Percentiles rank a stretch among this genome's conserved stretches.
Conservation (phyloP, 768 basidiomycete genomes). For the Pleurotus tuber-regium region DNA sequence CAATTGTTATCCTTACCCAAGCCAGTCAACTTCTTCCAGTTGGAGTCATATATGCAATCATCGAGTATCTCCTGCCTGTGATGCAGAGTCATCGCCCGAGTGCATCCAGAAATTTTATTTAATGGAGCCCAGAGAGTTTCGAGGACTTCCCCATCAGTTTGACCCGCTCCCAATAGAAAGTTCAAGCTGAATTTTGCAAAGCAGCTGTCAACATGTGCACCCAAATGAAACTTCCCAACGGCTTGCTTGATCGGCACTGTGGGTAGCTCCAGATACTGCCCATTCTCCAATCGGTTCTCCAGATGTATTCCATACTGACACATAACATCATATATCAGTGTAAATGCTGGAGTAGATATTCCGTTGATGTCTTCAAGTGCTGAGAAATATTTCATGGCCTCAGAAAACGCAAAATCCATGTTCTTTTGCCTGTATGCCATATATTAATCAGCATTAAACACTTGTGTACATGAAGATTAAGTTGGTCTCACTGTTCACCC, state of each 20-base stretch:
- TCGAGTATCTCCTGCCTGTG: conserved; percentile 30
- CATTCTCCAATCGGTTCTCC: conserved; percentile 11
- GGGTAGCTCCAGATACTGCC: conserved; percentile 6
- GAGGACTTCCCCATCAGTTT: conserved; percentile 31
- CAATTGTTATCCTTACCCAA: conserved; percentile 18
- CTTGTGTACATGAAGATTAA: not conserved
- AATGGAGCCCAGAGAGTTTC: conserved; percentile 30
- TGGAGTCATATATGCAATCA: conserved; percentile 31
- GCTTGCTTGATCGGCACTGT: not conserved
- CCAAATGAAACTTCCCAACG: conserved; percentile 19
- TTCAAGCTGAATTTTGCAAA: conserved; percentile 24
- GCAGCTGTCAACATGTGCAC: conserved; percentile 16
- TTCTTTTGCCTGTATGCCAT: conserved; percentile 26
- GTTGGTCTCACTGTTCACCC: conserved; percentile 21
- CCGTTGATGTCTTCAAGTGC: not conserved
- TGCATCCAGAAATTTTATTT: conserved; percentile 23
- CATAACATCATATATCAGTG: conserved; percentile 27
- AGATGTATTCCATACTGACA: conserved; percentile 25
- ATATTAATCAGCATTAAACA: not conserved
- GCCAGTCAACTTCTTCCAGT: conserved; percentile 28
- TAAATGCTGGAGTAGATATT: not conserved
- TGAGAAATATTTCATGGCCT: conserved; percentile 14
- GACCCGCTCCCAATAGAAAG: conserved; percentile 18
- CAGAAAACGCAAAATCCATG: conserved; percentile 23
- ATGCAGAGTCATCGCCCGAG: conserved; percentile 30